Evolutionary conservation across 768 basidiomycete genomes (phyloP).

Genomic region (Phanerochaete carnosa): DNA sequence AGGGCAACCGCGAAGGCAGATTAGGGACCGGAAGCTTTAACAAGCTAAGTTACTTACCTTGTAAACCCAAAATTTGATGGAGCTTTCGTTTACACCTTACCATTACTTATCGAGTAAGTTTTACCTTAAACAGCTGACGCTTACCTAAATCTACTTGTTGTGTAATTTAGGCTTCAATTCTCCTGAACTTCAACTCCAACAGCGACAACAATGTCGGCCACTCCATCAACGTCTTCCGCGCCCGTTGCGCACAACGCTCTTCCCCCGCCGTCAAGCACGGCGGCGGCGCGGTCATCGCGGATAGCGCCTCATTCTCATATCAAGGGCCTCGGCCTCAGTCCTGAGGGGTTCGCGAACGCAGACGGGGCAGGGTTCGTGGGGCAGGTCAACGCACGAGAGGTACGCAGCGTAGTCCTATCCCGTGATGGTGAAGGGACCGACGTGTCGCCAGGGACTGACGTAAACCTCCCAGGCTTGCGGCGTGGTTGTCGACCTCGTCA

Average conservation of each 20-base stretch:
- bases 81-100: too few species aligned
- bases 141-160: background rate
- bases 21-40: too few species aligned
- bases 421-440: background rate
- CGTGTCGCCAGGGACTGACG: background rate
- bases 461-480: conserved; percentile 70
- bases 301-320: conserved; percentile 95
- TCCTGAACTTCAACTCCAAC: background rate
- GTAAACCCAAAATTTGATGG: too few species aligned
- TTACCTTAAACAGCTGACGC: background rate
- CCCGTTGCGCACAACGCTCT: conserved; percentile 61
- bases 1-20: too few species aligned
- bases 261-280: conserved; percentile 60
- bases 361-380: conserved; percentile 89
- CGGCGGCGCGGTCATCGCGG: conserved; percentile 66
- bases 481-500: conserved; percentile 84
- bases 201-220: conserved; percentile 3
- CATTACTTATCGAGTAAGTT: background rate
- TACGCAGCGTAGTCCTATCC: conserved; percentile 27
- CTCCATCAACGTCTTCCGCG: conserved; percentile 21
- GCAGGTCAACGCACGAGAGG: conserved; percentile 88
- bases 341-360: conserved; percentile 73
- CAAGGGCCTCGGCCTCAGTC: conserved; percentile 86
- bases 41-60: too few species aligned
- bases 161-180: background rate